Percentiles rank a stretch among this genome's conserved stretches.
Conservation (phyloP, 495 filamentous ascomycete genomes). For the Talaromyces adpressus region DNA sequence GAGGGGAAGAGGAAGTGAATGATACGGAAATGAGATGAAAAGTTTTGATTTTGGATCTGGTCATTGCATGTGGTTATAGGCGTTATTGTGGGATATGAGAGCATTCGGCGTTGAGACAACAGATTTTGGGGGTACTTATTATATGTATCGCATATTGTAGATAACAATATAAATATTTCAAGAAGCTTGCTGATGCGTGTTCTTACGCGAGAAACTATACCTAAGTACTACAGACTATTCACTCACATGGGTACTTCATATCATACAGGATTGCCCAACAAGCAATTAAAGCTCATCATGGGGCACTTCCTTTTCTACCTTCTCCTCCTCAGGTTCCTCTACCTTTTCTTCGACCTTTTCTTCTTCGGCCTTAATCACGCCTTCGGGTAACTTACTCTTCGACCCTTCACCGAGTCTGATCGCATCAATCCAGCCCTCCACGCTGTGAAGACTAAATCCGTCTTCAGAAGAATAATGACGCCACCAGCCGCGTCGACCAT, state of each 20-base stretch:
- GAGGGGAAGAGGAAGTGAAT: constrained; percentile 34
- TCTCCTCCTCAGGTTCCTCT: background rate
- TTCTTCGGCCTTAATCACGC: constrained; percentile 44
- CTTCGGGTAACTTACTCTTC: constrained; percentile 76
- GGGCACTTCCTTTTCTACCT: constrained; percentile 1
- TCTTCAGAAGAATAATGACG: constrained; percentile 52
- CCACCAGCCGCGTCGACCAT: constrained; percentile 82
- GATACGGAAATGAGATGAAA: background rate
- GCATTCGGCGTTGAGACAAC: background rate
- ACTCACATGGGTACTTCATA: constrained; percentile 2
- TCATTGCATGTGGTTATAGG: constrained; percentile 9
- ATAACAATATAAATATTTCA: background rate
- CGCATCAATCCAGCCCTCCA: constrained; percentile 83
- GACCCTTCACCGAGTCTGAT: constrained; percentile 78
- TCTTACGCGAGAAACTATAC: background rate
- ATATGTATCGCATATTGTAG: background rate
- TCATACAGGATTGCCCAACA: constrained; percentile 8
- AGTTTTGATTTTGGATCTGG: constrained; percentile 9
- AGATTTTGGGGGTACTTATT: background rate
- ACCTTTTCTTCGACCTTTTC: constrained; percentile 22
- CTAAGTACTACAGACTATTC: background rate
- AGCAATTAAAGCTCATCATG: constrained; percentile 9
- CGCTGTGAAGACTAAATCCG: constrained; percentile 46
- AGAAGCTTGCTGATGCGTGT: background rate
- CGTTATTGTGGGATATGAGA: constrained; percentile 5